Evolutionary conservation across 345 rosid genomes (phyloP).

Genomic region (Conringia planisiliqua): DNA sequence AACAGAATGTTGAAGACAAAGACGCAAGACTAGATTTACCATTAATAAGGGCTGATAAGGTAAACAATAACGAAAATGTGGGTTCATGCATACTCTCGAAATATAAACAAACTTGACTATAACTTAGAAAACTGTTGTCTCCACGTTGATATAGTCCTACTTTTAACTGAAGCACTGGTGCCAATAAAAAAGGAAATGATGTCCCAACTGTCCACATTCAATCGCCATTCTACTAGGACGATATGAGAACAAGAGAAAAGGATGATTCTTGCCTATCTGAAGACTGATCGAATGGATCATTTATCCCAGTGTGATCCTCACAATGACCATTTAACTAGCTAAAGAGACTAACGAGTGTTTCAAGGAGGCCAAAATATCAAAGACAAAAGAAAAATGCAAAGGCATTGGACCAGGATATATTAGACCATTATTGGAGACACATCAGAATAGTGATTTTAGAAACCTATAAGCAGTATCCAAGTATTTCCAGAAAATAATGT

Average conservation of each 20-base stretch:
- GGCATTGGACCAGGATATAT: not conserved
- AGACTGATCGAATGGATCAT: not conserved
- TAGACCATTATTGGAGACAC: not conserved
- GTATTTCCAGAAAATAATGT: not conserved
- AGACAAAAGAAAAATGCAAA: not conserved
- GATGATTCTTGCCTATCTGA: not conserved
- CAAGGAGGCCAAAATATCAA: not conserved
- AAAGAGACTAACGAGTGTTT: not conserved
- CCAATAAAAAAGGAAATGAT: not conserved
- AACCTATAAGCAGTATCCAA: constrained; percentile 8
- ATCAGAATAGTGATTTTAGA: not conserved
- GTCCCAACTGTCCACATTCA: not conserved
- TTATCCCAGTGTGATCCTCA: not conserved
- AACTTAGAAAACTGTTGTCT: not conserved
- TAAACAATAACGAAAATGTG: not conserved
- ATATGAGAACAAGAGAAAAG: not conserved
- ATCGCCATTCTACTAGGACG: not conserved
- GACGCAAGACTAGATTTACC: not conserved
- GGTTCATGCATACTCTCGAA: not conserved
- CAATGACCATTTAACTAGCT: constrained; percentile 3
- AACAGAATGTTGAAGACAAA: not conserved
- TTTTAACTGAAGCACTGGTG: not conserved
- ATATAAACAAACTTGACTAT: not conserved
- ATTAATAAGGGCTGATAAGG: not conserved
- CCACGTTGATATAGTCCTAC: not conserved